Evolutionary conservation across 2,329 filamentous ascomycete genomes (phyloP).

Genomic region (Talaromyces sp.): DNA sequence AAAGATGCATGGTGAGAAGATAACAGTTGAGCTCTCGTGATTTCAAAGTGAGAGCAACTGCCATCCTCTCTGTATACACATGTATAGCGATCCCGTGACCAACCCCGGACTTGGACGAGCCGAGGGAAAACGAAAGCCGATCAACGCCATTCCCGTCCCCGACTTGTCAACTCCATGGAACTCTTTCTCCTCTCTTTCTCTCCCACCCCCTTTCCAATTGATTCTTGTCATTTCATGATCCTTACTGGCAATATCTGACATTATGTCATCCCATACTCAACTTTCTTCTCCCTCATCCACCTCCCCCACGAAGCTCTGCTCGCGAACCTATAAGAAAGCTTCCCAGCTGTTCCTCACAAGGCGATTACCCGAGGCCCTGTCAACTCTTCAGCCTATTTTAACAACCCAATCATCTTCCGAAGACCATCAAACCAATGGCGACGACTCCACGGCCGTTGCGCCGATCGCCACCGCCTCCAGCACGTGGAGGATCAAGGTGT

Average conservation of each 20-base stretch:
- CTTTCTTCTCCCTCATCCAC: slow-evolving; percentile 70
- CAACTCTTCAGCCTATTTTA: slow-evolving; percentile 81
- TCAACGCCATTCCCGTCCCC: slow-evolving; percentile 14
- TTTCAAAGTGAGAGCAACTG: no score
- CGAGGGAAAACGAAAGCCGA: slow-evolving; percentile 38
- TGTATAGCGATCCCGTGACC: slow-evolving; percentile 33
- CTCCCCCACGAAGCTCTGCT: slow-evolving; percentile 65
- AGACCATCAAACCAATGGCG: slow-evolving; percentile 46
- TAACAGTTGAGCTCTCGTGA: no score
- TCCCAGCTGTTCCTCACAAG: slow-evolving; percentile 94
- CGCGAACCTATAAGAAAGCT: slow-evolving; percentile 90
- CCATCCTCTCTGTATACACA: background rate
- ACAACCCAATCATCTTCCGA: slow-evolving; percentile 53
- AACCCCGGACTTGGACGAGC: slow-evolving; percentile 37
- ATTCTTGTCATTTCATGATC: slow-evolving; percentile 1
- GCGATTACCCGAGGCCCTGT: slow-evolving; percentile 84
- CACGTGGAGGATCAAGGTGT: slow-evolving; percentile 88
- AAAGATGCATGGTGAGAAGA: no score
- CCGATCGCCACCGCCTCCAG: slow-evolving; percentile 79
- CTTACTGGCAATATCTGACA: slow-evolving; percentile 33
- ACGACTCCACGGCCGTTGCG: slow-evolving; percentile 58
- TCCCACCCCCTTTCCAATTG: slow-evolving; percentile 2
- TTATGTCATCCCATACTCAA: slow-evolving; percentile 52
- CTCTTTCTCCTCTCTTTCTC: slow-evolving; percentile 6
- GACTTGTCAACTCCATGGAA: slow-evolving; percentile 6